Evolutionary conservation across 1,284 basidiomycete species (phyloP), one percentile per base, ranked within the genome.

Genomic region (Puccinia horiana): DNA sequence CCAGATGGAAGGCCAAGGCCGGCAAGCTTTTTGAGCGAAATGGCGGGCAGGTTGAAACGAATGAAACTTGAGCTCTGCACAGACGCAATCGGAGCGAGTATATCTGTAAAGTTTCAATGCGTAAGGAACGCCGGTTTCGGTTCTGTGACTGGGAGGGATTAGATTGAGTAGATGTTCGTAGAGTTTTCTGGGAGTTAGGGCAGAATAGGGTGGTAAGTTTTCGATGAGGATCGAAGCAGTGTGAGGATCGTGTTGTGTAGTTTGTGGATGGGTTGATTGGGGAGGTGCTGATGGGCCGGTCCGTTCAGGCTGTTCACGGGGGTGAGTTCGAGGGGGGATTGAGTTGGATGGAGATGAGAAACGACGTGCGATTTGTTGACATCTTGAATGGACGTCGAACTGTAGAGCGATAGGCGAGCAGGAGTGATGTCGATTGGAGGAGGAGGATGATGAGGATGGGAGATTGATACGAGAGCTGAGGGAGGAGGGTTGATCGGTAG

Each of bases 81-180:
- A 80, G 23, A 80, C 52, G 26, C 77, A 49, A 32, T 63, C 63
- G 20, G 77, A 69, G 12, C 77, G 49, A 42, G 77, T 42, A 42
- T 69, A 80, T 56, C 67, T 49, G 54, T 80, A 80, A 14, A 80
- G 77, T 18, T 54, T 80, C 20, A 80, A 52, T 54, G n/a, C 65
- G 44, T 54, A 80, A 11, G 77, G 77, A 5, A 72, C 18, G n/a
- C 9, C 16, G n/a, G 63, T 12, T 4, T 37, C 47, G n/a, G 11
- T 1, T 35, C 37, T 42, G 0, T 70, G 40, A 9, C 6, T 67
- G 44, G 58, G 35, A 23, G 61, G 26, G 1, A 70, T 14, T 20
- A 65, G 35, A 52, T 70, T 32, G 32, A 35, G 35, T 37, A 79
- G 40, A 79, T 79, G 76, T 23, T 79, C n/a, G 40, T 54, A 79